phyloP scores from a whole-genome alignment of 2,329 filamentous ascomycete species.

The Fusarium newnesense region DNA sequence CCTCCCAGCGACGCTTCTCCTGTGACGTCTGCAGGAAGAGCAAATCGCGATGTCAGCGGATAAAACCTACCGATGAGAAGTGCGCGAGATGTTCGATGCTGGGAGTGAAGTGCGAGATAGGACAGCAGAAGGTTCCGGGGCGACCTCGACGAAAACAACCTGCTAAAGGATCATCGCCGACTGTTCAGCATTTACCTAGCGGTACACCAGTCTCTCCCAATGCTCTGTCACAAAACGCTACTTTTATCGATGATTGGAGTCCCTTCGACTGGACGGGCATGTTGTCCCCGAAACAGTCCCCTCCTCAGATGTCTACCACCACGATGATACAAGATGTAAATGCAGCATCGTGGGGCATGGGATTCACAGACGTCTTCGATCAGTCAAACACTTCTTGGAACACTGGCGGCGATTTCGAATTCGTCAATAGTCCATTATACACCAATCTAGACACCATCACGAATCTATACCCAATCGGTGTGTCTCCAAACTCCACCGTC shows the following conservation, averaged over 20 bases:
- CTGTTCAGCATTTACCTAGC: not conserved
- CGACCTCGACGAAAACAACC: not conserved
- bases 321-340: not conserved
- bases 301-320: not conserved
- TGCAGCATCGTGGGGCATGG: not conserved
- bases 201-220: fast-evolving
- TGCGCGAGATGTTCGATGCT: not conserved
- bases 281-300: fast-evolving
- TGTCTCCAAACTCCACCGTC: fast-evolving
- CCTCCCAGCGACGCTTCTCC: not conserved
- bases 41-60: not conserved
- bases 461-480: fast-evolving
- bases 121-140: not conserved
- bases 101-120: not conserved
- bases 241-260: not conserved
- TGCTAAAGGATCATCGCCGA: not conserved
- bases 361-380: not conserved
- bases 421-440: fast-evolving
- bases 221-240: fast-evolving
- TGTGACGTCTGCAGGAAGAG: not conserved
- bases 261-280: not conserved
- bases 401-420: not conserved
- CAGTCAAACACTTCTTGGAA: not conserved
- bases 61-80: not conserved
- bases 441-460: not conserved